phyloP scores from a whole-genome alignment of 306 rosid species.

The Cercis canadensis region DNA sequence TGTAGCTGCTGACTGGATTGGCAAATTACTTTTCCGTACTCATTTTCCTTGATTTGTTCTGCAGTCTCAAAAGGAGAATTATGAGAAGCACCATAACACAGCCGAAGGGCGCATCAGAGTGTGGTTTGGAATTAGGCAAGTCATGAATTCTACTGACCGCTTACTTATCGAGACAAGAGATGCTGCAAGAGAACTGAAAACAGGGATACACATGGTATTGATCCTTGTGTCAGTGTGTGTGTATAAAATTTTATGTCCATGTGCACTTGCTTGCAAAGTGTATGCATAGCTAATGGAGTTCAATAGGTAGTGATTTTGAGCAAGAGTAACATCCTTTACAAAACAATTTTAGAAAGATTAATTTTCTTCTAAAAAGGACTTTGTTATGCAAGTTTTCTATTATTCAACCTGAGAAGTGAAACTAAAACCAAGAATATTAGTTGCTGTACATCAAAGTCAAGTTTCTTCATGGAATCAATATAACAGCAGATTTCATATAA shows the following conservation, averaged over 20 bases:
- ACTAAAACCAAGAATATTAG: too few species aligned
- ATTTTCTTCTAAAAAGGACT: too few species aligned
- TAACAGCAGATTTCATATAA: too few species aligned
- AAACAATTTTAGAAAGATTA: not conserved
- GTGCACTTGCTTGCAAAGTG: not conserved
- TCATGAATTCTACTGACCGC: constrained; percentile 77
- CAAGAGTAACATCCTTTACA: too few species aligned
- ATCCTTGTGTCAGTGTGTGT: not conserved
- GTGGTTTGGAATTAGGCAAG: constrained; percentile 89
- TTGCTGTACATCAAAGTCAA: too few species aligned
- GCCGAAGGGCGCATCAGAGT: constrained; percentile 82
- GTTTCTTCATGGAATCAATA: too few species aligned
- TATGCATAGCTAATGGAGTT: too few species aligned
- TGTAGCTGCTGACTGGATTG: not conserved
- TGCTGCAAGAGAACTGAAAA: constrained; percentile 65
- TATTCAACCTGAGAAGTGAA: too few species aligned
- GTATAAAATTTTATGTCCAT: not conserved
- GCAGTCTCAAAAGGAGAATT: constrained; percentile 78
- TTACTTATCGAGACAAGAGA: constrained; percentile 76
- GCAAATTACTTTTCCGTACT: not conserved
- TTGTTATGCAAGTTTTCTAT: too few species aligned
- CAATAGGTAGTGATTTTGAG: not conserved
- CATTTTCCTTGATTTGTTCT: not conserved
- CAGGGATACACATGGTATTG: constrained; percentile 87
- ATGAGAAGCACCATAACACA: constrained; percentile 69